Base-by-base conservation (phyloP, 768 basidiomycete species). In the Cystobasidium ongulense region DNA sequence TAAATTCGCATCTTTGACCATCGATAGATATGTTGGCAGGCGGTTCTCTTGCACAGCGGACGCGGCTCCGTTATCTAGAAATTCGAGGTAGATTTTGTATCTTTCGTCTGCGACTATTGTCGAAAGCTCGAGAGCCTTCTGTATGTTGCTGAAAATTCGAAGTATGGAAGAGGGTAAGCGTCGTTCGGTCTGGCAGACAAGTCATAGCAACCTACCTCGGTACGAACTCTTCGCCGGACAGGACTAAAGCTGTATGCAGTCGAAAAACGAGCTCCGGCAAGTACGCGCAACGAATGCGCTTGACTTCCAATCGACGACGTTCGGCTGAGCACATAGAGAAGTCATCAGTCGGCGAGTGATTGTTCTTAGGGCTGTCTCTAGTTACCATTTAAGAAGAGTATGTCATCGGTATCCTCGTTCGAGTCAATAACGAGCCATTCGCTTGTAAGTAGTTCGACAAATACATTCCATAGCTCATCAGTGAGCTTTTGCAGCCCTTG, bases 221-320 rank as follows among this genome's bases (percentile, higher is more conserved):
- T 50, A 92, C 84, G 25, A 86, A 82, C 11, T 83, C 80, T 8
- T 43, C 54, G 8, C 87, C 83, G 4, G 92, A 91, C 38, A 84
- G 81, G 74, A 86, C 85, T 13, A 98, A 82, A 63, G 89, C 82
- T 53, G 85, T 83, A 78, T 97, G 93, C 1, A 98, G 82, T 25
- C 91, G 87, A 76, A 97, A 84, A 77, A 97, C 86, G 25, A 97
- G 84, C 80, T 96, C 92, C 0, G 93, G 95, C 29, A 96, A 84
- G 81, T 89, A 94, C 35, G 94, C 87, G 78, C 92, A 88, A 50
- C 93, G 87, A 64, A 95, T 89, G n/a, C 89, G 86, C 15, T 86
- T 82, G 57, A 95, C 85, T 75, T 94, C 91, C 25, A 83, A 83
- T 27, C 83, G 84, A 31, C 89, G 84, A 7, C 84, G 85, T 59